These are phyloP conservation scores for Spathaspora boniae DNA, from an alignment of 805 yeast genomes.

Conservation along the genomic window DNA sequence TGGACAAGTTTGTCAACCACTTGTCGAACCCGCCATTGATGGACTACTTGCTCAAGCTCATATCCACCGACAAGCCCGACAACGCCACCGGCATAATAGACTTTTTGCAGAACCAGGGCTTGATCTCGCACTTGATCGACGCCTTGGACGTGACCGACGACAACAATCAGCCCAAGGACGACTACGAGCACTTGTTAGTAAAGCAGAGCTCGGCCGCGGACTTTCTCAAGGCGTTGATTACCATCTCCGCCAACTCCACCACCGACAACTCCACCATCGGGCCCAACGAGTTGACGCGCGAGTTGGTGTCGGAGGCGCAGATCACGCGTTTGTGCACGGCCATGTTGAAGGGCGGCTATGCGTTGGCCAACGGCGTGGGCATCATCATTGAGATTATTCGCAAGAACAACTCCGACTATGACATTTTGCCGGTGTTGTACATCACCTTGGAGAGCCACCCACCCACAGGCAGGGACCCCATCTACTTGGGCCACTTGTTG, in stretches of 20 bases:
- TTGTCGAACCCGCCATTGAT: conserved; percentile 44
- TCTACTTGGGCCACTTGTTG: conserved; percentile 42
- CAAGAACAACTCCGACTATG: conserved; percentile 45
- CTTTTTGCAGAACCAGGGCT: conserved; percentile 37
- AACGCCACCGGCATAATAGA: conserved; percentile 46
- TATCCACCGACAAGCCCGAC: conserved; percentile 46
- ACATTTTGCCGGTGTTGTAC: conserved; percentile 42
- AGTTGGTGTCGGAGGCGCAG: conserved; percentile 36
- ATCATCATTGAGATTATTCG: conserved; percentile 44
- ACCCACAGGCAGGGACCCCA: conserved; percentile 47
- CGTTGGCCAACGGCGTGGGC: conserved; percentile 48
- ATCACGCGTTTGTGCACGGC: conserved; percentile 34
- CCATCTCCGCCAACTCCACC: conserved; percentile 44
- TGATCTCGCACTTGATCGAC: conserved; percentile 32
- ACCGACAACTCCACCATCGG: conserved; percentile 45
- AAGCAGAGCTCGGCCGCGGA: conserved; percentile 44
- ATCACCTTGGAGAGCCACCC: conserved; percentile 45
- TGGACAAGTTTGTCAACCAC: conserved; percentile 41
- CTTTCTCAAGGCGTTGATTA: conserved; percentile 42
- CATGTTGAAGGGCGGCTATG: conserved; percentile 45
- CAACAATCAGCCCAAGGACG: conserved; percentile 9
- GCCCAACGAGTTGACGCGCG: conserved; percentile 44
- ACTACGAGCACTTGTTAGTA: conserved; percentile 21
- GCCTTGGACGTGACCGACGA: conserved; percentile 23
- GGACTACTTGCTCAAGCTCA: conserved; percentile 43